A percentile compares a stretch with the other conserved stretches of the same genome.
These are phyloP conservation scores for Colletotrichum sp. DNA, from an alignment of 2,329 filamentous ascomycete species.

Conservation along the genomic window DNA sequence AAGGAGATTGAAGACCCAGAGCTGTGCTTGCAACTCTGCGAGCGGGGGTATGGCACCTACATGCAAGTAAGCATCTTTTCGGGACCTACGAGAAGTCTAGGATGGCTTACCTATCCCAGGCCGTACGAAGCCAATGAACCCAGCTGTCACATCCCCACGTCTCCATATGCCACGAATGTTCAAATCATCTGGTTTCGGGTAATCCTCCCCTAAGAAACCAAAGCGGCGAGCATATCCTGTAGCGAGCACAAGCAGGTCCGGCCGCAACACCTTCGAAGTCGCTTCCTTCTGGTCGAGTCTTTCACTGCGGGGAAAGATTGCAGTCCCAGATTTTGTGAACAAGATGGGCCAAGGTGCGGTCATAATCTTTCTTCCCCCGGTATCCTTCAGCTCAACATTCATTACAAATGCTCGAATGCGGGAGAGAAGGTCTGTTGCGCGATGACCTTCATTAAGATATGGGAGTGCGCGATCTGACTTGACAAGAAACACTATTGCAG, in stretches of 20 bases:
- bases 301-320: conserved; percentile 38
- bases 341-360: conserved; percentile 47
- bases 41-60: conserved; percentile 52
- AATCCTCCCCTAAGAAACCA: conserved; percentile 40
- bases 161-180: conserved; percentile 60
- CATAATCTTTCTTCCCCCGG: conserved; percentile 44
- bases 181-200: conserved; percentile 50
- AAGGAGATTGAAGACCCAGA: conserved; percentile 49
- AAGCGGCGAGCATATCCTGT: conserved; percentile 52
- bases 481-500: conserved; percentile 44
- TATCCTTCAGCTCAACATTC: conserved; percentile 44
- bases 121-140: conserved; percentile 53
- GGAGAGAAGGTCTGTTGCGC: conserved; percentile 35
- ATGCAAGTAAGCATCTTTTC: not conserved
- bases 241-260: conserved; percentile 51
- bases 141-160: conserved; percentile 39
- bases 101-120: conserved; percentile 41
- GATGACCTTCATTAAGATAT: conserved; percentile 44
- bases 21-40: conserved; percentile 52
- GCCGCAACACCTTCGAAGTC: conserved; percentile 34
- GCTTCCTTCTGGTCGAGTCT: conserved; percentile 29
- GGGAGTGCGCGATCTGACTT: conserved; percentile 48
- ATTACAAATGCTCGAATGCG: conserved; percentile 41
- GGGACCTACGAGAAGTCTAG: not conserved
- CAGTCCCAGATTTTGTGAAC: conserved; percentile 39